These are phyloP conservation scores for Scytalidium lignicola DNA, from an alignment of 2,329 filamentous ascomycete genomes.

Conservation along the genomic window DNA sequence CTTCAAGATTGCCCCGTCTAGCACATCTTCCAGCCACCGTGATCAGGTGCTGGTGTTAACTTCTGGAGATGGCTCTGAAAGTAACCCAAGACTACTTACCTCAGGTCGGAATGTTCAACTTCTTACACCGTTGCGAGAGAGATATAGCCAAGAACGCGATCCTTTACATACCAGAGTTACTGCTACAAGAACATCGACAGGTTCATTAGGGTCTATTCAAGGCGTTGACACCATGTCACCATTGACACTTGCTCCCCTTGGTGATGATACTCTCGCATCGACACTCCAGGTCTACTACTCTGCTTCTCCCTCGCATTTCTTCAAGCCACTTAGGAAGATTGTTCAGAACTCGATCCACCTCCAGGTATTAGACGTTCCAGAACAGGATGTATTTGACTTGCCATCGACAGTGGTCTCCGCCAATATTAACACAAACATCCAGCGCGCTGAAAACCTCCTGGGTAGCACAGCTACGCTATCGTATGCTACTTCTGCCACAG, in stretches of 20 bases:
- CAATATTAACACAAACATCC: too few relatives aligned
- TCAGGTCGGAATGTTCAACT: conserved; percentile 7
- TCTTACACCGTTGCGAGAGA: background rate
- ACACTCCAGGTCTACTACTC: background rate
- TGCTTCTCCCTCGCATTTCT: background rate
- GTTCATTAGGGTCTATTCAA: background rate
- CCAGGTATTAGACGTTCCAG: background rate
- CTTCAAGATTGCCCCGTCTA: background rate
- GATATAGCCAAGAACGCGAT: background rate
- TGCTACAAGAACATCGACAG: background rate
- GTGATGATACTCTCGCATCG: background rate
- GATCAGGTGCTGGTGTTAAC: conserved; percentile 2
- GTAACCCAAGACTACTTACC: conserved; percentile 1
- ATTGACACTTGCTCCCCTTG: background rate
- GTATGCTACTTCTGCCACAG: too few relatives aligned
- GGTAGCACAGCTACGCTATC: too few relatives aligned
- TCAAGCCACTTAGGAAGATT: background rate
- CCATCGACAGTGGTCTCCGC: background rate
- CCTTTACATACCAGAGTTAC: background rate
- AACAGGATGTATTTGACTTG: background rate
- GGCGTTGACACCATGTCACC: background rate
- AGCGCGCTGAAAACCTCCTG: too few relatives aligned
- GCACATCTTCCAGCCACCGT: conserved; percentile 7
- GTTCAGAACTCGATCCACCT: background rate
- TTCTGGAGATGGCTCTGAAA: background rate